Evolutionary conservation across 2,329 filamentous ascomycete species (phyloP), one percentile per base, ranked within the genome.

Genomic region (Arthrobotrys conoides): DNA sequence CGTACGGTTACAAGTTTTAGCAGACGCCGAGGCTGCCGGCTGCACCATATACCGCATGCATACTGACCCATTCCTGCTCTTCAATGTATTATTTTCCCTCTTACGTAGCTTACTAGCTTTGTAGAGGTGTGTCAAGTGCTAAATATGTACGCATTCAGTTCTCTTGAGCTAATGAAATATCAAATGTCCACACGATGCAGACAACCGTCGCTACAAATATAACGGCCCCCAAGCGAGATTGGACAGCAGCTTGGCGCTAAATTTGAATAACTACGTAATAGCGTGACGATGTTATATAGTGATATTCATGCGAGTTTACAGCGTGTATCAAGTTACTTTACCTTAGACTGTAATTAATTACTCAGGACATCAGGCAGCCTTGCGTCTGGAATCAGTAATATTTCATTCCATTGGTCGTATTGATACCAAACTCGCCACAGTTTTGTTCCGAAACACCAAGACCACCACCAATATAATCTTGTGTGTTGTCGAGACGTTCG

Each of bases 171-270:
- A 16, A 41, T 16, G 14, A 16, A 41, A 14, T 16, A 41, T 12
- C 3, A 16, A 41, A 44, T 61, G 12, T 61, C 57, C 36, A 61
- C 36, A 61, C n/a, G 27, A 27, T 30, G 33, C 36, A 27, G 57
- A 44, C n/a, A 61, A 14, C 36, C 22, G 57, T 61, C 57, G 57
- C 57, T 61, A 36, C 36, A 44, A 61, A 61, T 61, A 14, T 12
- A 68, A 68, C 64, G 64, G 48, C 20, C 38, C 24, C 48, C 64
- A 68, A 68, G 64, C 64, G 64, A 68, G 64, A 51, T 51, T 65
- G 61, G 41, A 51, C 6, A 30, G 27, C 53, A 38, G 53, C 53
- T 59, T 59, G 53, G 53, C 36, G 57, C 57, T 27, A 12, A 61
- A 46, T n/a, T 8, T 18, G 41, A 16, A 61, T 30, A 30, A 6